phyloP scores from a whole-genome alignment of 2,329 filamentous ascomycete species.

The Cucurbitaria berberidis region DNA sequence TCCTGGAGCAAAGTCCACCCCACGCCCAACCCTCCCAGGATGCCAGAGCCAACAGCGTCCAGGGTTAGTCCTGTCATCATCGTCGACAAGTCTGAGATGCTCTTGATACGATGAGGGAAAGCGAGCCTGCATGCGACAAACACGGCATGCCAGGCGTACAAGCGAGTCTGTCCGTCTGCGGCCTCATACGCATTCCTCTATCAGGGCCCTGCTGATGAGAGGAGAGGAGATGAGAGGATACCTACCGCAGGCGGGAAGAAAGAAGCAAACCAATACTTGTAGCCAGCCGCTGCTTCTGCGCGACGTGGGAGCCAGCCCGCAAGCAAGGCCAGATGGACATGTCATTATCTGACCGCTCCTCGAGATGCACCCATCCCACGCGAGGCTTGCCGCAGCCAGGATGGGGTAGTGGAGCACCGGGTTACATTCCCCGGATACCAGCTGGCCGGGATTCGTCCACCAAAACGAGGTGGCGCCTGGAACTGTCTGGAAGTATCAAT shows the following conservation, averaged over 20 bases:
- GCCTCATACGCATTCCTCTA: slow-evolving; percentile 16
- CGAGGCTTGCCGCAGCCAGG: slow-evolving; percentile 27
- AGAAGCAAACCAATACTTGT: slow-evolving; percentile 17
- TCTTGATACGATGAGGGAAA: slow-evolving; percentile 3
- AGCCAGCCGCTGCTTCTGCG: slow-evolving; percentile 8
- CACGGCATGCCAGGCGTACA: slow-evolving; percentile 5
- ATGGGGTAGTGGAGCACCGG: slow-evolving; percentile 33
- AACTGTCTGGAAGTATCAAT: slow-evolving; percentile 5
- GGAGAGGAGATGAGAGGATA: not conserved
- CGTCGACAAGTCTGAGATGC: slow-evolving; percentile 11
- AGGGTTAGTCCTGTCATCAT: slow-evolving; percentile 26
- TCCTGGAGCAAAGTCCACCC: slow-evolving; percentile 39
- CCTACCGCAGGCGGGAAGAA: slow-evolving; percentile 16
- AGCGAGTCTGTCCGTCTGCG: slow-evolving; percentile 13
- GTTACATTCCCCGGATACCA: slow-evolving; percentile 32
- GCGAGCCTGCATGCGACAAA: slow-evolving; percentile 17
- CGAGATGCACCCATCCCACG: slow-evolving; percentile 28
- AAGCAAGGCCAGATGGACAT: slow-evolving; percentile 19
- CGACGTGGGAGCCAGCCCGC: slow-evolving; percentile 15
- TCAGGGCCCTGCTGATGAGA: slow-evolving; percentile 8
- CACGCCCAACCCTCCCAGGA: slow-evolving; percentile 36
- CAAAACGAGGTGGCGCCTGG: slow-evolving; percentile 27
- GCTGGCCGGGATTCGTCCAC: slow-evolving; percentile 21
- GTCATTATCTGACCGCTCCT: slow-evolving; percentile 35
- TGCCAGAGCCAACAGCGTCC: slow-evolving; percentile 20